A percentile compares a stretch with the other conserved stretches of the same genome.
Conservation (phyloP, 768 basidiomycete species). For the Paxillus involutus region DNA sequence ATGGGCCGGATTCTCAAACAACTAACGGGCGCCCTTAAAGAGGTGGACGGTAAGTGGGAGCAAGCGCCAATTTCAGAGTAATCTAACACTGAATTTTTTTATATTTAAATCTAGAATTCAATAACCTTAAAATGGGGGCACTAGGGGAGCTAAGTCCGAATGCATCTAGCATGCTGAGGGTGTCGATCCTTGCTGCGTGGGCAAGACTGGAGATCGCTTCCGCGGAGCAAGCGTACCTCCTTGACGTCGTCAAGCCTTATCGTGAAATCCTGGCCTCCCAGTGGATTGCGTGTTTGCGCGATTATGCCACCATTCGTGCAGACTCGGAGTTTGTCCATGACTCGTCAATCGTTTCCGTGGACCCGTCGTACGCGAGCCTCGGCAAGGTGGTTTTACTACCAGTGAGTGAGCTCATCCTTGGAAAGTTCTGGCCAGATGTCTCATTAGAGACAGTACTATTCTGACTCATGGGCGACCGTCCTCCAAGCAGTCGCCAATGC, state of each 20-base stretch:
- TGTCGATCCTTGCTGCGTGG: conserved; percentile 94
- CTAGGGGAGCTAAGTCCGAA: conserved; percentile 88
- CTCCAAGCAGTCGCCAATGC: conserved; percentile 81
- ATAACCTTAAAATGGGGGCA: conserved; percentile 83
- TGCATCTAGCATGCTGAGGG: conserved; percentile 90
- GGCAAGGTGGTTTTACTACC: conserved; percentile 91
- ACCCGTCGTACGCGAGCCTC: conserved; percentile 82
- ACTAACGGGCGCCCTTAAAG: conserved; percentile 83
- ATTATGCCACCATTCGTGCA: conserved; percentile 88
- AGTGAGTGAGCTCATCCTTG: conserved; percentile 45
- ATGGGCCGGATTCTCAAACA: conserved; percentile 96
- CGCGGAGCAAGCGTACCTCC: conserved; percentile 69
- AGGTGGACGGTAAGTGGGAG: conserved; percentile 70
- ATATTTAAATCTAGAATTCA: conserved; percentile 70
- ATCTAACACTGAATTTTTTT: conserved; percentile 15
- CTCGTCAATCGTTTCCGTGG: conserved; percentile 68
- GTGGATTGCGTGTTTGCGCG: conserved; percentile 87
- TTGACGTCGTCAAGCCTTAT: conserved; percentile 81
- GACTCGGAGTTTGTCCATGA: conserved; percentile 88
- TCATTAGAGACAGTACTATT: conserved; percentile 68
- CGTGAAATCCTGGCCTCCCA: conserved; percentile 69
- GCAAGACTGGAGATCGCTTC: conserved; percentile 87
- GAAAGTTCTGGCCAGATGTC: background rate
- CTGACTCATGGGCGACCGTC: conserved; percentile 77
- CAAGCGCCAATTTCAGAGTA: background rate